Evolutionary conservation across 176 grass and related monocot genomes (phyloP).

Genomic region (Musa acuminata): DNA sequence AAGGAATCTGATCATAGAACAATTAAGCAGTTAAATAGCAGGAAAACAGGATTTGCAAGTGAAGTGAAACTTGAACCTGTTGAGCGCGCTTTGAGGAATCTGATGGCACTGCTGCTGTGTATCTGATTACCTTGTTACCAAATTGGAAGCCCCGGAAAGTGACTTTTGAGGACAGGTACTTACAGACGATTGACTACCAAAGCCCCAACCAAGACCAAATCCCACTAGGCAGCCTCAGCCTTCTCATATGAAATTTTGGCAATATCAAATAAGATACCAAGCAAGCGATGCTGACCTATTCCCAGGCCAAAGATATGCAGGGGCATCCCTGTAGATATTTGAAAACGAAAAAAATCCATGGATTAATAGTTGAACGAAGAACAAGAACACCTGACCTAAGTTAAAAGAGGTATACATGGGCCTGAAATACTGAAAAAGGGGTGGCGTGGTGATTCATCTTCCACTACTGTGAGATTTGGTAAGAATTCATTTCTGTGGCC

Average conservation of each 20-base stretch:
- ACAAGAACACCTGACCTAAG: not conserved
- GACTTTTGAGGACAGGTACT: constrained; percentile 77
- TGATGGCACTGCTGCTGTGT: constrained; percentile 18
- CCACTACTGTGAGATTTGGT: too few species aligned
- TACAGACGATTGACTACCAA: constrained; percentile 78
- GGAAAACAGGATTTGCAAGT: not conserved
- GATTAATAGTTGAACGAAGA: not conserved
- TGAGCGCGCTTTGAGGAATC: constrained; percentile 26
- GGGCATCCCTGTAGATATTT: constrained; percentile 65
- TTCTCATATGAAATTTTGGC: constrained; percentile 7
- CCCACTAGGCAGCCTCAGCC: constrained; percentile 78
- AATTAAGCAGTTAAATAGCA: not conserved
- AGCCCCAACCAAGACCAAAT: constrained; percentile 84
- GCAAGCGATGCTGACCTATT: constrained; percentile 35
- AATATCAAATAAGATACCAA: not conserved
- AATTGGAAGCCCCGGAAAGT: constrained; percentile 80
- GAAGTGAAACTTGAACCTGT: constrained; percentile 35
- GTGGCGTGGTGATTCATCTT: too few species aligned
- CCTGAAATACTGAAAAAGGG: not conserved
- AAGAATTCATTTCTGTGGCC: too few species aligned
- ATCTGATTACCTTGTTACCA: constrained; percentile 38
- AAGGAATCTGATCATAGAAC: not conserved
- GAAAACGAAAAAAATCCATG: constrained; percentile 13
- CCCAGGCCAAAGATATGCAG: constrained; percentile 73
- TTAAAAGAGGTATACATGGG: not conserved